Percentiles rank a stretch among this genome's conserved stretches.
Conservation (phyloP, 306 rosid species). For the Glycine latifolia region DNA sequence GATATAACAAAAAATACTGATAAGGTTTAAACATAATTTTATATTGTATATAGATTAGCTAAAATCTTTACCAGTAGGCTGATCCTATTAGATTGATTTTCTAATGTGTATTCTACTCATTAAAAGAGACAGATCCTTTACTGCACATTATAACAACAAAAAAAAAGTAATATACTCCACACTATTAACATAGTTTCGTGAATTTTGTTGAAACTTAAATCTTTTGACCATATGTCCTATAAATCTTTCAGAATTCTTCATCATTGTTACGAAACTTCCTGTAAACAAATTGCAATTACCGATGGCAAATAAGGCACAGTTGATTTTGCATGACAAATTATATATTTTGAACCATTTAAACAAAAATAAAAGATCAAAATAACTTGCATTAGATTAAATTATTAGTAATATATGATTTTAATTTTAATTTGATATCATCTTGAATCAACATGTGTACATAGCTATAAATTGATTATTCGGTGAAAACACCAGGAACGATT, state of each 20-base stretch:
- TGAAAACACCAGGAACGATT: neutral
- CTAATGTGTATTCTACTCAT: neutral
- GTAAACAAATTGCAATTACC: neutral
- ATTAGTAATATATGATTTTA: conserved; percentile 3
- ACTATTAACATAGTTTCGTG: neutral
- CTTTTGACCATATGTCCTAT: neutral
- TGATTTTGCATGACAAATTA: neutral
- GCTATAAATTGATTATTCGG: neutral
- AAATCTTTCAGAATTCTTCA: too few relatives aligned
- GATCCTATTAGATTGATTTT: neutral
- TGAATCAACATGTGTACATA: neutral
- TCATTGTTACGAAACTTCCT: neutral
- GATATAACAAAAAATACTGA: too few relatives aligned
- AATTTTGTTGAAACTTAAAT: neutral
- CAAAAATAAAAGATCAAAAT: neutral
- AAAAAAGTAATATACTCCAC: neutral
- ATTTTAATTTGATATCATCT: conserved; percentile 7
- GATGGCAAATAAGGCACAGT: neutral
- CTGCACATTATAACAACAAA: too few relatives aligned
- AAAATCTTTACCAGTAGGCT: too few relatives aligned
- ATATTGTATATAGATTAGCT: too few relatives aligned
- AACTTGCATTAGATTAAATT: neutral
- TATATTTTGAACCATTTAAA: neutral
- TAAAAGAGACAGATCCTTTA: neutral
- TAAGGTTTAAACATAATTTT: too few relatives aligned